Conservation (phyloP, 2,329 filamentous ascomycete genomes). For the Colletotrichum zoysiae region DNA sequence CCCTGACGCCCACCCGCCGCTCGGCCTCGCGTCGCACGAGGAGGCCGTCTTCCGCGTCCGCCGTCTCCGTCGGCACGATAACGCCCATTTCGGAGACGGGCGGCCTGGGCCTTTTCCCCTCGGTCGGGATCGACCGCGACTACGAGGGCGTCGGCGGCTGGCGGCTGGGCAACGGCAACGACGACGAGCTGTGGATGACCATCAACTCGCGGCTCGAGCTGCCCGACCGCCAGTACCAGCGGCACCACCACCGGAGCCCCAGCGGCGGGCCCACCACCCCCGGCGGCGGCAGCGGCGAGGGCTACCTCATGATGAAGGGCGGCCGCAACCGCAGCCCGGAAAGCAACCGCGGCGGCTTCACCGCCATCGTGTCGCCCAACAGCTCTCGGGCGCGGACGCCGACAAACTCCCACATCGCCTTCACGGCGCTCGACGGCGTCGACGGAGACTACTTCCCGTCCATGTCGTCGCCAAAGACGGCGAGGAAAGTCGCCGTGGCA, state of each 20-base stretch:
- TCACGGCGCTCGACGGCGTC: conserved; percentile 48
- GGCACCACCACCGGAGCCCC: conserved; percentile 59
- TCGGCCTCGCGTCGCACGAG: conserved; percentile 31
- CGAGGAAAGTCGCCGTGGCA: conserved; percentile 47
- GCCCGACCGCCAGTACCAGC: conserved; percentile 56
- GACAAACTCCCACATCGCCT: conserved; percentile 49
- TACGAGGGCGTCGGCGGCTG: conserved; percentile 72
- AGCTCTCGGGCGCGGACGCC: conserved; percentile 64
- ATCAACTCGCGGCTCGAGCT: conserved; percentile 66
- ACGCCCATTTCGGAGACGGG: conserved; percentile 47
- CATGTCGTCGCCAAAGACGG: conserved; percentile 48
- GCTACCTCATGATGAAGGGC: conserved; percentile 60
- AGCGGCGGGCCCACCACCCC: conserved; percentile 56
- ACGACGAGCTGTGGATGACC: conserved; percentile 60
- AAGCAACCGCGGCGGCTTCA: conserved; percentile 43
- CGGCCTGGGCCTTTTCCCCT: conserved; percentile 58
- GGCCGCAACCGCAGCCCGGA: conserved; percentile 54
- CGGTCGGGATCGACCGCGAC: conserved; percentile 65
- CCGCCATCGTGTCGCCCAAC: conserved; percentile 55
- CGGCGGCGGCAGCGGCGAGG: conserved; percentile 52
- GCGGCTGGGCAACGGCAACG: conserved; percentile 61
- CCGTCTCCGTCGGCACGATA: conserved; percentile 32
- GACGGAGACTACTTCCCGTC: conserved; percentile 60
- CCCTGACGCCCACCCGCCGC: conserved; percentile 39
- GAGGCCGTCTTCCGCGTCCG: conserved; percentile 29